Base-by-base conservation (phyloP, 1,139 yeast genomes). In the Pichia sp. region DNA sequence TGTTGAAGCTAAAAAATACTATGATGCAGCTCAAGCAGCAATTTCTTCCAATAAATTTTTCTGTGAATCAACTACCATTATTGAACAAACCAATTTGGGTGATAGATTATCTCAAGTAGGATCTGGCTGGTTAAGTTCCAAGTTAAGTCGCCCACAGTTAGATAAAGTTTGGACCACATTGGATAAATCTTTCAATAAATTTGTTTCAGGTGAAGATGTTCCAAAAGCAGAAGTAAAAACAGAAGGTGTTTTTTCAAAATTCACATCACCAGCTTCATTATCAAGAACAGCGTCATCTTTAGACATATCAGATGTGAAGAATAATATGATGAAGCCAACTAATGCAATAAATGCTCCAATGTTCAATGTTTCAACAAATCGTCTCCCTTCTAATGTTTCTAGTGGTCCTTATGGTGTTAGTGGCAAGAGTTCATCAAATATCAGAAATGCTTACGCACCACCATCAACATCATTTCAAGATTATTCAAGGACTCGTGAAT, bases 121-220 rank as follows among this genome's bases (percentile, higher is more conserved):
- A 23, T 54, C 62, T 9, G 59, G 63, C 16, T 63, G 67, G 67
- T 55, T 62, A 42, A 59, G 60, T 9, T 56, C 62, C 12, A 57
- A 71, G 35, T 45, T 62, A 22, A 59, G 85, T 36, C 82, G 81
- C 60, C 95, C 94, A 15, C 85, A 84, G 57, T 70, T 89, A 51
- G 95, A 89, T 59, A 84, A 80, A 60, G 82, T 89, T 51, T 85
- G 95, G 94, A 92, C 90, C 9, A 89, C 85, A 46, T 71, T 89
- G 53, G 95, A 88, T 62, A 80, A 79, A 58, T 76, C 82, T n/a
- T 79, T 82, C 60, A 80, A 78, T 59, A 88, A 88, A 64, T 87
- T 90, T 62, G 92, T 92, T 54, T 87, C 96, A 4, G 98, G 97
- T 13, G 96, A 87, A 46, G 90, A 82, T 40, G 65, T 66, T 23